These are phyloP conservation scores for Penicillium ochrochloron DNA, from an alignment of 495 filamentous ascomycete species.

Conservation along the genomic window DNA sequence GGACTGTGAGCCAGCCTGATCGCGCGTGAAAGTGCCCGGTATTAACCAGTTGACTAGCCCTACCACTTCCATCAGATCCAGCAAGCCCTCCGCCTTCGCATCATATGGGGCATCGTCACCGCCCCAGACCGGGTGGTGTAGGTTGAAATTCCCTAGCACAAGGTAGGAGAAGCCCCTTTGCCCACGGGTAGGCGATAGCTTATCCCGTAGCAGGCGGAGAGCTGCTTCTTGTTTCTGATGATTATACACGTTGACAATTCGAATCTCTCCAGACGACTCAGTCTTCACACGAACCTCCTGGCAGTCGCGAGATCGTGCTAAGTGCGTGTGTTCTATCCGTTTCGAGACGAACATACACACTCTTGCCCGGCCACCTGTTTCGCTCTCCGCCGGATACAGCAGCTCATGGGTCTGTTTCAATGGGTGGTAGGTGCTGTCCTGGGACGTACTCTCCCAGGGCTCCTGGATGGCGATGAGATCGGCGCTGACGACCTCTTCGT, in stretches of 20 bases:
- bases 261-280: neutral
- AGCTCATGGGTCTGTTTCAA: neutral
- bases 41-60: neutral
- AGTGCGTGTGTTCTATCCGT: neutral
- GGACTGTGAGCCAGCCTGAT: neutral
- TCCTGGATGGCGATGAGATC: neutral
- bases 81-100: neutral
- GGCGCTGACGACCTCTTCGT: neutral
- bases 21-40: neutral
- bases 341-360: constrained; percentile 1
- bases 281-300: neutral
- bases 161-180: neutral
- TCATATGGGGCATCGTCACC: neutral
- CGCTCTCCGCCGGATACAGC: neutral
- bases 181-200: neutral
- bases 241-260: constrained; percentile 19
- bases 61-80: neutral
- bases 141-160: too few species aligned
- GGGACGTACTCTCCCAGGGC: neutral
- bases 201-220: neutral
- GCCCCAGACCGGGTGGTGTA: too few species aligned
- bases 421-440: neutral
- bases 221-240: neutral
- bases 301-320: neutral
- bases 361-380: neutral